Base-by-base conservation (phyloP, 140 eudicot genomes). In the Senecio squalidus region DNA sequence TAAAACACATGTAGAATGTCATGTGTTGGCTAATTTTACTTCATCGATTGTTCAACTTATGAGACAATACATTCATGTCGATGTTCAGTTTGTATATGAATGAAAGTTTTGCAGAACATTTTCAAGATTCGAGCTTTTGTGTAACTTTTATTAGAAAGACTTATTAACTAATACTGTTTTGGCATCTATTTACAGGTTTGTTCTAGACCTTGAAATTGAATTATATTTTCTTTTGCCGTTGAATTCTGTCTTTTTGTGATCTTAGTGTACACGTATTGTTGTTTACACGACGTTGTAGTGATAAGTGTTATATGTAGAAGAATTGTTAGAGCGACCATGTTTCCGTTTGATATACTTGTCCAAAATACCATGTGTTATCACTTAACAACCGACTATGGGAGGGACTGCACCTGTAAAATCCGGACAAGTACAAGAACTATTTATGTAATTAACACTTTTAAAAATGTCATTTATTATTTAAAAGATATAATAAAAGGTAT, bases 11-110 rank as follows among this genome's bases (percentile, higher is more conserved):
- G 80, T 76, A 46, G 84, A 82, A 28, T 82, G 95, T 52, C 85
- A 81, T 56, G 76, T 82, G 72, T 52, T 85, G 76, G 90, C 84
- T 31, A 85, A 63, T 65, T 85, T 85, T 58, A 85, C 91, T 30
- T 82, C 82, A 43, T 75, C 78, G 15, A 79, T 82, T 66, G 88
- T 82, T 44, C 76, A 70, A 31, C 87, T 86, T 41, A 82, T 86
- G 95, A 80, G 92, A 73, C 70, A 74, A 64, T 79, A 82, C 66
- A 58, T 82, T 55, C 80, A 76, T 57, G 84, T 79, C 15, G 80
- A 86, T 68, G 88, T 86, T 59, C 92, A 79, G 27, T 86, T 82
- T 71, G 84, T 67, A 60, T 82, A 79, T 77, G 84, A 76, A 60
- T 82, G 70, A 65, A 46, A 9, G 8, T 55, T 67, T 44, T 56